phyloP scores from a whole-genome alignment of 2,329 filamentous ascomycete species.

The Ophiostoma sp. region DNA sequence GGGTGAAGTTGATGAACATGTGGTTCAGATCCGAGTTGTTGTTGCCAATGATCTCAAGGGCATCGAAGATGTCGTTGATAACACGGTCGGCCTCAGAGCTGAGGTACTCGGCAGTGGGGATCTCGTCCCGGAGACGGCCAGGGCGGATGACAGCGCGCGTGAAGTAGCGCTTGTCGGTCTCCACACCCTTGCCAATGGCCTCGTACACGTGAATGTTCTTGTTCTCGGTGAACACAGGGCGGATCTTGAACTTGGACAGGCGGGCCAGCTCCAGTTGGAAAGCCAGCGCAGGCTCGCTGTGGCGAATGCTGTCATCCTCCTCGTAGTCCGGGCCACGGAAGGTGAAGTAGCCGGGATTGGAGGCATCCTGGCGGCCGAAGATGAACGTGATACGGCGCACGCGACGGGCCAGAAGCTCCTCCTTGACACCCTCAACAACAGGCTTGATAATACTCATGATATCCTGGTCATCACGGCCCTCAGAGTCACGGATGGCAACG shows the following conservation, averaged over 20 bases:
- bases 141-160: slow-evolving; percentile 93
- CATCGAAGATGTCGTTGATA: slow-evolving; percentile 97
- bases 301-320: slow-evolving; percentile 94
- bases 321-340: slow-evolving; percentile 90
- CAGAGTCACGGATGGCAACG: slow-evolving; percentile 84
- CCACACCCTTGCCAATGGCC: slow-evolving; percentile 88
- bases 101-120: slow-evolving; percentile 97
- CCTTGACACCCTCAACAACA: slow-evolving; percentile 77
- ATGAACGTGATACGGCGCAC: slow-evolving; percentile 95
- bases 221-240: slow-evolving; percentile 98
- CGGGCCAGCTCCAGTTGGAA: slow-evolving; percentile 97
- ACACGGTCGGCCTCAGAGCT: slow-evolving; percentile 95
- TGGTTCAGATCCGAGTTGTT: slow-evolving; percentile 99
- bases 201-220: slow-evolving; percentile 99
- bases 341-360: slow-evolving; percentile 95
- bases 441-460: slow-evolving; percentile 72
- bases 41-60: slow-evolving; percentile 96
- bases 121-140: slow-evolving; percentile 92
- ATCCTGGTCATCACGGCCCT: slow-evolving; percentile 79
- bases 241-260: slow-evolving; percentile 95
- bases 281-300: slow-evolving; percentile 92
- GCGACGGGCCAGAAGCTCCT: slow-evolving; percentile 76
- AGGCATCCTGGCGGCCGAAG: slow-evolving; percentile 89
- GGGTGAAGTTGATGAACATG: slow-evolving; percentile 99
- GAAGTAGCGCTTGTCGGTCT: slow-evolving; percentile 98